Conservation (phyloP, 768 basidiomycete species). For the Pulveroboletus sp. region DNA sequence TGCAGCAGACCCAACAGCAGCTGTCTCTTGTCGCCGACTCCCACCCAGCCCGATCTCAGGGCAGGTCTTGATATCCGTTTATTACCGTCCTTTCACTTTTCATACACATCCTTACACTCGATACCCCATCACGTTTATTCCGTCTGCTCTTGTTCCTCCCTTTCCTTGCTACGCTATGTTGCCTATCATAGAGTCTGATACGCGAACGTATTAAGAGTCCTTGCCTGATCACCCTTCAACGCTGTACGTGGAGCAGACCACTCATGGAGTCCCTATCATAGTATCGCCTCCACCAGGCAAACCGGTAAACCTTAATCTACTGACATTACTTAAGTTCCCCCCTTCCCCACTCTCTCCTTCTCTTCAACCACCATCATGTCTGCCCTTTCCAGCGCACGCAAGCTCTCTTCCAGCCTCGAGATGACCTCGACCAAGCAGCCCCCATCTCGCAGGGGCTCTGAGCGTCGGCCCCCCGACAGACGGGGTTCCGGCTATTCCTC, state of each 20-base stretch:
- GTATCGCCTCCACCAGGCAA: background rate
- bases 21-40: constrained; percentile 10
- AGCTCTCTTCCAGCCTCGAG: constrained; percentile 25
- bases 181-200: constrained; percentile 1
- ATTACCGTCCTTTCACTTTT: constrained; percentile 22
- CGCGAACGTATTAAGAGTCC: background rate
- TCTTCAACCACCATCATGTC: constrained; percentile 19
- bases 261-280: no score
- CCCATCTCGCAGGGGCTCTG: constrained; percentile 42
- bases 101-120: constrained; percentile 10
- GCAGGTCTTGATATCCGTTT: constrained; percentile 26
- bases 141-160: constrained; percentile 5
- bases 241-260: no score
- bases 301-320: constrained; percentile 13
- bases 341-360: background rate
- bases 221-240: constrained; percentile 3
- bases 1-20: constrained; percentile 9
- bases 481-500: constrained; percentile 48
- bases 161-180: constrained; percentile 9
- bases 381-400: constrained; percentile 16
- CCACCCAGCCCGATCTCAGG: constrained; percentile 16
- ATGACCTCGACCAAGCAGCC: constrained; percentile 30
- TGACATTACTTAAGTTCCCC: constrained; percentile 8
- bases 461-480: constrained; percentile 42
- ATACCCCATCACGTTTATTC: constrained; percentile 26